A percentile compares a stretch with the other conserved stretches of the same genome.
Evolutionary conservation across 345 rosid genomes (phyloP).

Genomic region (Isatis tinctoria): DNA sequence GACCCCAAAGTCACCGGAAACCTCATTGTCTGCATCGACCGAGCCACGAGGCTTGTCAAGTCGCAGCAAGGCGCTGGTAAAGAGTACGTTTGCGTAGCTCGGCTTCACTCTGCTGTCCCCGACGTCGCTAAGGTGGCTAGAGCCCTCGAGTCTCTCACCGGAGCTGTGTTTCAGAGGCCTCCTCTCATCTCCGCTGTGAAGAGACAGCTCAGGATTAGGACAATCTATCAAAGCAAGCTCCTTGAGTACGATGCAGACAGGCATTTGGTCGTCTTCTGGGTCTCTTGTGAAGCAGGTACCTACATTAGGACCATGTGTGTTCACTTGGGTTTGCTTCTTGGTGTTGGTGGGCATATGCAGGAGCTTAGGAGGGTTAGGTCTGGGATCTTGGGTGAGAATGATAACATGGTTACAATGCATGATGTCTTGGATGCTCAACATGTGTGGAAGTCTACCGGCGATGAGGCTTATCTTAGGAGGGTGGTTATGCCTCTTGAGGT

Average conservation of each 20-base stretch:
- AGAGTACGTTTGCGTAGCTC: conserved; percentile 92
- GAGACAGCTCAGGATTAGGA: conserved; percentile 92
- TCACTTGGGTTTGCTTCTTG: conserved; percentile 83
- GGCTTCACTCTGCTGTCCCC: conserved; percentile 78
- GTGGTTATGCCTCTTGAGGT: conserved; percentile 90
- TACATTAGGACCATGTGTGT: conserved; percentile 95
- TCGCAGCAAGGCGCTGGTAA: conserved; percentile 98
- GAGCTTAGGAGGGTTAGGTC: conserved; percentile 93
- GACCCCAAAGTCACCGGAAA: conserved; percentile 98
- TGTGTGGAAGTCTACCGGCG: neutral
- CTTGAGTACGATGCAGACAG: conserved; percentile 76
- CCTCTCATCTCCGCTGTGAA: conserved; percentile 93
- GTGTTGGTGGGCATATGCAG: conserved; percentile 98
- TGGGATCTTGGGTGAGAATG: conserved; percentile 83
- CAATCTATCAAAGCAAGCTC: conserved; percentile 81
- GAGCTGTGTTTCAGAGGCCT: conserved; percentile 91
- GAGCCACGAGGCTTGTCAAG: conserved; percentile 93
- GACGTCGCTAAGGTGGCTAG: conserved; percentile 85
- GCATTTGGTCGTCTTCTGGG: conserved; percentile 95
- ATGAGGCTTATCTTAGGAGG: conserved; percentile 80
- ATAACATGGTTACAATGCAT: conserved; percentile 98
- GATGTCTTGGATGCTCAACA: conserved; percentile 94
- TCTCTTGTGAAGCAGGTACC: conserved; percentile 94
- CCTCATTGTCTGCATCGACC: conserved; percentile 86
- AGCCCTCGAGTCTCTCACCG: conserved; percentile 83